These are phyloP conservation scores for Aspergillus neoniger DNA, from an alignment of 2,329 filamentous ascomycete species.

Conservation along the genomic window DNA sequence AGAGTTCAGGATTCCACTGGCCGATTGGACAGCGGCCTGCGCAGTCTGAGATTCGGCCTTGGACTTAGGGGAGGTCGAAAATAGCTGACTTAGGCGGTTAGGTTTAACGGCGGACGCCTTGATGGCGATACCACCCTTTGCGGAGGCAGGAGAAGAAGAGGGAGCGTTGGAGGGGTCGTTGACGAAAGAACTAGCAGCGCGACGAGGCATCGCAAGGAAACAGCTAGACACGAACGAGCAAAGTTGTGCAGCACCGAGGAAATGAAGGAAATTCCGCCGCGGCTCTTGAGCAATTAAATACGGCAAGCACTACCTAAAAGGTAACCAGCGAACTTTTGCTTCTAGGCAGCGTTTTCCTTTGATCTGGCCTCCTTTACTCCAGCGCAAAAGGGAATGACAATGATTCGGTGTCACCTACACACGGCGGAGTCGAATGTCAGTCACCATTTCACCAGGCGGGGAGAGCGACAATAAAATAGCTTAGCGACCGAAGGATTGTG, in stretches of 20 bases:
- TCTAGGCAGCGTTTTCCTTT: neutral
- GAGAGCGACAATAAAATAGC: neutral
- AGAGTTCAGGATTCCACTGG: conserved; percentile 56
- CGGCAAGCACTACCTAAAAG: conserved; percentile 18
- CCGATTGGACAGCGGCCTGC: conserved; percentile 65
- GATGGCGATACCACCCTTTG: conserved; percentile 55
- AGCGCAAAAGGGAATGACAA: conserved; percentile 2
- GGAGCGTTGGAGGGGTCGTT: conserved; percentile 53
- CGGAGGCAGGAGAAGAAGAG: conserved; percentile 53
- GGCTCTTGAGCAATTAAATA: conserved; percentile 5
- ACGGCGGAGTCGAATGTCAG: neutral
- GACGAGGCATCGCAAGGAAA: conserved; percentile 62
- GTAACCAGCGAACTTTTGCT: neutral
- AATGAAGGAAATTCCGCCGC: conserved; percentile 14
- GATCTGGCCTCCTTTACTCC: conserved; percentile 2
- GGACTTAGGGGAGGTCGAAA: conserved; percentile 75
- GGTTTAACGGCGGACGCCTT: conserved; percentile 60
- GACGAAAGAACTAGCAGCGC: conserved; percentile 60
- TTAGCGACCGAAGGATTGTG: neutral
- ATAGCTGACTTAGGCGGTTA: conserved; percentile 79
- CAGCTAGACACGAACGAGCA: conserved; percentile 13
- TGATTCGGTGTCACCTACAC: conserved; percentile 11
- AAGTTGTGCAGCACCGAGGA: conserved; percentile 18
- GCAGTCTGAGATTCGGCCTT: conserved; percentile 60
- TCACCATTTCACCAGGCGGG: neutral